These are phyloP conservation scores for Botrytis sinoallii DNA, from an alignment of 2,329 filamentous ascomycete species.

Conservation along the genomic window DNA sequence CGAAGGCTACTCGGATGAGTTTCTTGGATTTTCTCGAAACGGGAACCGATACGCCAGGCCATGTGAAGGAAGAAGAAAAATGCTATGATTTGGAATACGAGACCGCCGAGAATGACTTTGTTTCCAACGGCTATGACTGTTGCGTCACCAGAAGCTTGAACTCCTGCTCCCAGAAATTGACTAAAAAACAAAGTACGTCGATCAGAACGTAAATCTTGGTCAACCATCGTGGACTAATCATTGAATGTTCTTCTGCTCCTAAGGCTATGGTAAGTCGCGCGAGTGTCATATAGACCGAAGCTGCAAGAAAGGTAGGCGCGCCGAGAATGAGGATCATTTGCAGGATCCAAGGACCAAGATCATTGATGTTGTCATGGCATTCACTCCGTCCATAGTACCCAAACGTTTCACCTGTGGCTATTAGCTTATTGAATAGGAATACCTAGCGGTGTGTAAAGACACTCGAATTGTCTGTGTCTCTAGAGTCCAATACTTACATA, in stretches of 20 bases:
- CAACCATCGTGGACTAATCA: constrained; percentile 45
- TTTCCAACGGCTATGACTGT: not conserved
- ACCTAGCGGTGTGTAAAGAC: not conserved
- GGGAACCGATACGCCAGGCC: not conserved
- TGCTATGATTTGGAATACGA: not conserved
- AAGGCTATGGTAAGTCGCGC: constrained; percentile 41
- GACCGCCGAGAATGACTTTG: not conserved
- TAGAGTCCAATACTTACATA: constrained; percentile 20
- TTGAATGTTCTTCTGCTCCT: constrained; percentile 42
- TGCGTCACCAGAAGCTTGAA: constrained; percentile 13
- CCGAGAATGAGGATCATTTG: constrained; percentile 44
- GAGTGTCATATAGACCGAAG: constrained; percentile 48
- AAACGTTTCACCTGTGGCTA: constrained; percentile 21
- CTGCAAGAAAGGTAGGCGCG: constrained; percentile 44
- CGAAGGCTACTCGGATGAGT: not conserved
- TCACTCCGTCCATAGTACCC: constrained; percentile 22
- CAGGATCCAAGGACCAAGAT: constrained; percentile 39
- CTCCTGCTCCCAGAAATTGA: constrained; percentile 42
- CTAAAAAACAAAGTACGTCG: constrained; percentile 48
- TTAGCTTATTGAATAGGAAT: not conserved
- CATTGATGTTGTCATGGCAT: not conserved
- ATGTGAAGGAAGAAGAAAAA: not conserved
- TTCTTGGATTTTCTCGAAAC: not conserved
- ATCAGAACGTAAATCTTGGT: constrained; percentile 51
- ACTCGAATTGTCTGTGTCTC: not conserved